Base-by-base conservation (phyloP, 2,329 filamentous ascomycete species). In the Arthrobotrys conoides region DNA sequence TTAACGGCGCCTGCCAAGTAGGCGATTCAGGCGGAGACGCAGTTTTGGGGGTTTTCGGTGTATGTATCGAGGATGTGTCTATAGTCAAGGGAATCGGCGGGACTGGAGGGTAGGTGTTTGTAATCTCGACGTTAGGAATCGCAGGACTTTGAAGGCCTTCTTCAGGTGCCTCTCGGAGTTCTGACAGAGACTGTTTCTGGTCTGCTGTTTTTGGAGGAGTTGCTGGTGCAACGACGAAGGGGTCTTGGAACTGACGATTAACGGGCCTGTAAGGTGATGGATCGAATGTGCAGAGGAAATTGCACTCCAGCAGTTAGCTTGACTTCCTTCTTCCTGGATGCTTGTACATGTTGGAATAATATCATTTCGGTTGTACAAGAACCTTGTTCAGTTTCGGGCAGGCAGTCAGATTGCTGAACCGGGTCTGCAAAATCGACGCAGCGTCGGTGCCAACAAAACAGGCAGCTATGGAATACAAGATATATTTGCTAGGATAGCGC, bases 171-270 rank as follows among this genome's bases (percentile, higher is more conserved):
- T 78, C 75, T 65, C 68, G 68, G 59, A 78, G 75, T 51, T 78
- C 75, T 10, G 75, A 78, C 10, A 78, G 41, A 24, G 68, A 72
- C 53, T 78, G 75, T 57, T 78, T 78, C 48, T 78, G 75, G 36
- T 78, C 75, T 24, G 75, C 75, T 22, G 75, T 78, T 51, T 78
- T 78, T 65, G 75, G 75, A 48, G 75, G 75, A 27, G 75, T 78
- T n/a, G 61, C 68, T 18, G 75, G 75, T 16, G 66, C 75, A 44
- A 70, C 64, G 33, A 78, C 75, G 36, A 78, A 78, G 14, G 68
- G 68, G 63, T 78, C 75, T 72, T 72, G 75, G 48, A 72, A 57
- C 55, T 78, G 75, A 65, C 75, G 75, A 70, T 71, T 72, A 9
- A 78, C 75, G 18, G 75, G 75, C 57, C 75, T 78, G 55, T 64